These are phyloP conservation scores for Mytilinidion resinicola DNA, from an alignment of 495 filamentous ascomycete species.

Conservation along the genomic window DNA sequence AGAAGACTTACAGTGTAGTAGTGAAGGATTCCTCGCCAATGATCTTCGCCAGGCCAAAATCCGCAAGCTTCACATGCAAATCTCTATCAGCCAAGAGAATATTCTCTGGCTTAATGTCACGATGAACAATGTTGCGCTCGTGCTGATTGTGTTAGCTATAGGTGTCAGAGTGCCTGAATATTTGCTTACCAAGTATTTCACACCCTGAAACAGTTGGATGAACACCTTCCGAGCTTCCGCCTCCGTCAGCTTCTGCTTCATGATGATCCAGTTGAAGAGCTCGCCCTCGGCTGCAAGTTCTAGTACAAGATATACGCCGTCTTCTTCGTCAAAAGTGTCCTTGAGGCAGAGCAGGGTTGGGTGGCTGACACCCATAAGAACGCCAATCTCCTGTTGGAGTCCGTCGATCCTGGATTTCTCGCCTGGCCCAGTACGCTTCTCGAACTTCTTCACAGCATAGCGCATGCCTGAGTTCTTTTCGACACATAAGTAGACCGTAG, in stretches of 20 bases:
- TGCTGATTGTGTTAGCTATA: constrained; percentile 54
- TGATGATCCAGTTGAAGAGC: constrained; percentile 88
- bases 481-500: constrained; percentile 84
- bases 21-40: constrained; percentile 98
- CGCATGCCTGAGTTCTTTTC: constrained; percentile 75
- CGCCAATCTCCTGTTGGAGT: constrained; percentile 90
- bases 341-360: constrained; percentile 92
- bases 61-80: constrained; percentile 83
- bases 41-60: constrained; percentile 97
- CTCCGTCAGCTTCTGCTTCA: constrained; percentile 81
- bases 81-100: constrained; percentile 83
- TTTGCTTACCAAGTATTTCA: constrained; percentile 80
- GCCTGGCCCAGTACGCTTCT: constrained; percentile 68
- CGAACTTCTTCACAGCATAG: constrained; percentile 93
- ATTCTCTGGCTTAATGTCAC: constrained; percentile 98
- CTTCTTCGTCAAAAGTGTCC: constrained; percentile 87
- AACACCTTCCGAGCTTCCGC: constrained; percentile 80
- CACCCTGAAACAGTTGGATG: constrained; percentile 81
- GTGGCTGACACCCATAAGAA: constrained; percentile 93
- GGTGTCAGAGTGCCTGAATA: not conserved
- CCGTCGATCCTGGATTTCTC: constrained; percentile 77
- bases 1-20: constrained; percentile 65
- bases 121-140: constrained; percentile 94
- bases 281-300: constrained; percentile 91
- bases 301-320: constrained; percentile 85